phyloP scores from a whole-genome alignment of 1,139 yeast genomes.

The Geotrichum bryndzae region DNA sequence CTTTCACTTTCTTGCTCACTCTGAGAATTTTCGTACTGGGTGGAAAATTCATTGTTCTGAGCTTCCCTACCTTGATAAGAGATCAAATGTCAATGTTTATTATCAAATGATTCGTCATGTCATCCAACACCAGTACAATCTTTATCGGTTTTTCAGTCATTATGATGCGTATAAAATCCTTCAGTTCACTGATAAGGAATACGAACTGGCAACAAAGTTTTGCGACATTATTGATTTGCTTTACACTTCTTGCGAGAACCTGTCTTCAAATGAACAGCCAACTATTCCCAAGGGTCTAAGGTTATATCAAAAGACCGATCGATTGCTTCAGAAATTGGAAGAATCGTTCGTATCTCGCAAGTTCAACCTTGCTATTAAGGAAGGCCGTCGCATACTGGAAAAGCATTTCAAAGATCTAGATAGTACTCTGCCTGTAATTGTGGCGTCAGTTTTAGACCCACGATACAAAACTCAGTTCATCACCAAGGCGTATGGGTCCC shows the following conservation, averaged over 20 bases:
- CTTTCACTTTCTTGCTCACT: background rate
- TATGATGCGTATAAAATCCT: background rate
- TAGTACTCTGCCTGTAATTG: background rate
- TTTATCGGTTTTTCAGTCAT: background rate
- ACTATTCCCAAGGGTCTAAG: background rate
- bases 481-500: background rate
- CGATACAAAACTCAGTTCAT: background rate
- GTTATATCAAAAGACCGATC: background rate
- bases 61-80: background rate
- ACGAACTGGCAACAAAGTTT: background rate
- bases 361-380: background rate
- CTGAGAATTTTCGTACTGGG: background rate
- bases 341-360: background rate
- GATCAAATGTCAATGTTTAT: background rate
- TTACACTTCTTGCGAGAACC: background rate
- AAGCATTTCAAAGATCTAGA: background rate
- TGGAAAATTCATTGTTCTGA: background rate
- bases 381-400: background rate
- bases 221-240: background rate
- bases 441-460: background rate
- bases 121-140: background rate
- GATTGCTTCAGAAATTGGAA: background rate
- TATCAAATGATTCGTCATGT: background rate
- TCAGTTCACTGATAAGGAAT: background rate
- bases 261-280: background rate